Conservation (phyloP, 2,329 filamentous ascomycete genomes). For the Colletotrichum filicis region DNA sequence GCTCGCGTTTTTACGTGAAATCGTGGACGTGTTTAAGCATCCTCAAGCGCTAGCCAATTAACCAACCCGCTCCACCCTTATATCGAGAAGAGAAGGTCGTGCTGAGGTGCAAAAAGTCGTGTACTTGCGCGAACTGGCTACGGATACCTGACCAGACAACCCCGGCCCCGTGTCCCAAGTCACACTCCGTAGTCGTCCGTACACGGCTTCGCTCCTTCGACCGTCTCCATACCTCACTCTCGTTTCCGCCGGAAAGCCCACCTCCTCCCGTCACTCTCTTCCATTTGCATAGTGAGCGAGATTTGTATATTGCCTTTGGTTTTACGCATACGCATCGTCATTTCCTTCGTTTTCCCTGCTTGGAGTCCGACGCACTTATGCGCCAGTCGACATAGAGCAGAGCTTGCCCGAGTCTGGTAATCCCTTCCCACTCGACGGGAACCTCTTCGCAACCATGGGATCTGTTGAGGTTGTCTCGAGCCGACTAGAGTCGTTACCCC, state of each 20-base stretch:
- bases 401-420: conserved; percentile 19
- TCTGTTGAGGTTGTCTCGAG: conserved; percentile 49
- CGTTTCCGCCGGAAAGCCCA: conserved; percentile 19
- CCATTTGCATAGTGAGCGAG: conserved; percentile 4
- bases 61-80: conserved; percentile 14
- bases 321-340: neutral
- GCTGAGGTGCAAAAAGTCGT: conserved; percentile 20
- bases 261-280: neutral
- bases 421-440: conserved; percentile 6
- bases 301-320: conserved; percentile 16
- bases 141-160: neutral
- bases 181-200: neutral
- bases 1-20: conserved; percentile 39
- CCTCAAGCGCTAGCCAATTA: conserved; percentile 32
- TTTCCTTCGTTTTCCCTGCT: conserved; percentile 14
- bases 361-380: conserved; percentile 25
- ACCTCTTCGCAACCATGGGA: conserved; percentile 50
- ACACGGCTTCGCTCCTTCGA: conserved; percentile 18
- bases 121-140: neutral
- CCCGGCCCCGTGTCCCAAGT: neutral
- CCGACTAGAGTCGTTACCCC: conserved; percentile 63
- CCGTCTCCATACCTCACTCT: conserved; percentile 19
- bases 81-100: conserved; percentile 2
- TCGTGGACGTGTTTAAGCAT: conserved; percentile 36
- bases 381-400: conserved; percentile 15